Base-by-base conservation (phyloP, 345 rosid species). In the Psidium guajava region DNA sequence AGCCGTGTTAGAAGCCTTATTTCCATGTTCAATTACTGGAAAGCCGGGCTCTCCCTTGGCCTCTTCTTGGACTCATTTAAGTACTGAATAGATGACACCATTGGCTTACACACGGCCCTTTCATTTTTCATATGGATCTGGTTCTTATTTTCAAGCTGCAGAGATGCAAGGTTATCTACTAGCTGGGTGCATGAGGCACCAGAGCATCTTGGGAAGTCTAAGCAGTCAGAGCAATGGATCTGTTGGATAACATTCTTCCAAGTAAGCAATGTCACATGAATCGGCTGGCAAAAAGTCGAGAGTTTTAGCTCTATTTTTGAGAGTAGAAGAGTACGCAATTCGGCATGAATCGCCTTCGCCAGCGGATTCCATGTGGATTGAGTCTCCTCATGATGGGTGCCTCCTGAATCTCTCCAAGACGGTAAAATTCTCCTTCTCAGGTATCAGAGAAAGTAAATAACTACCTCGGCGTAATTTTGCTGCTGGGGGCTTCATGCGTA, bases 1-100 rank as follows among this genome's bases (percentile, higher is more conserved):
- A 87, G 86, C 91, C 91, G 82, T 83, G 86, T 91, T 73, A 89
- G 90, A 89, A 89, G 89, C 90, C 86, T 93, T 47, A 91, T 95
- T 88, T 88, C 93, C 75, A 89, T 95, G 91, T 93, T 96, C 84
- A 96, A 94, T 86, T 94, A 92, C 88, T 96, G 98, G 99, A 96
- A 96, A 90, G 91, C 95, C 2, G 99, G 99, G 44, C 96, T 96
- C 9, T 89, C 93, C 55, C 94, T 96, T 1, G 98, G 99, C 83
- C 94, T 96, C n/a, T 95, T 96, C 94, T 88, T 94, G 91, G 98
- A 96, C 92, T 96, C 99, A 52, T 95, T 96, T 82, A 95, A 96
- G 92, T 94, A 96, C 85, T 92, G 91, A 88, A 52, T 87, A 56
- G 89, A 89, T 54, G 82, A 88, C 0, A 1, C 82, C 0, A 27